Conservation (phyloP, 1,139 yeast species). For the Suhomyces panamericanus region DNA sequence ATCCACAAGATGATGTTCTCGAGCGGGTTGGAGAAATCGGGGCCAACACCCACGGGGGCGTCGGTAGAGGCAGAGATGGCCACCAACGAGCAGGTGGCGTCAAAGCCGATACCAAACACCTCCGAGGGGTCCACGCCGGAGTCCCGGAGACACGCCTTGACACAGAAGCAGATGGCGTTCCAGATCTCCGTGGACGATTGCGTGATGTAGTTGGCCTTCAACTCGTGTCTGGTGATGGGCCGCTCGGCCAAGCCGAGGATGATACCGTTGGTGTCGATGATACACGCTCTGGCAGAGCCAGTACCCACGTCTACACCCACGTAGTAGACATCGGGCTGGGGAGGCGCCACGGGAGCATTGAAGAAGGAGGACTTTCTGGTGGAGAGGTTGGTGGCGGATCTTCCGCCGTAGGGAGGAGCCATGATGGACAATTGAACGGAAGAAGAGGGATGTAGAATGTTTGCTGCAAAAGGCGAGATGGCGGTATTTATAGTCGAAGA, state of each 20-base stretch:
- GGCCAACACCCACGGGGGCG: slow-evolving; percentile 86
- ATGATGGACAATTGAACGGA: neutral
- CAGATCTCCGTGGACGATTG: slow-evolving; percentile 94
- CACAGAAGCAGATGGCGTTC: slow-evolving; percentile 84
- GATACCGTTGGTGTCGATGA: slow-evolving; percentile 80
- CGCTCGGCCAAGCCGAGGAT: slow-evolving; percentile 80
- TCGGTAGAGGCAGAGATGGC: slow-evolving; percentile 68
- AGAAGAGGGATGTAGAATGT: neutral
- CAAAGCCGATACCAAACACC: slow-evolving; percentile 89
- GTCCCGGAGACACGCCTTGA: slow-evolving; percentile 68
- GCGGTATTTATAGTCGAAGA: neutral
- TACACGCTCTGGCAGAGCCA: slow-evolving; percentile 93
- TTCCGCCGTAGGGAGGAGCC: slow-evolving; percentile 13
- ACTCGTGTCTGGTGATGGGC: slow-evolving; percentile 73
- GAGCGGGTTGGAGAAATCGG: slow-evolving; percentile 68
- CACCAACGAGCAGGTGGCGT: slow-evolving; percentile 94
- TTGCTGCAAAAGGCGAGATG: neutral
- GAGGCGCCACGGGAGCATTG: slow-evolving; percentile 39
- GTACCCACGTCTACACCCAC: slow-evolving; percentile 98
- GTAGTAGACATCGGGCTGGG: slow-evolving; percentile 59
- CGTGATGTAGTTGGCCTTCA: slow-evolving; percentile 69
- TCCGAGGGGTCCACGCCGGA: slow-evolving; percentile 66
- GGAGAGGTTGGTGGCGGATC: slow-evolving; percentile 42
- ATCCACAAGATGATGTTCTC: slow-evolving; percentile 94
- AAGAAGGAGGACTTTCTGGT: slow-evolving; percentile 44